phyloP scores from a whole-genome alignment of 2,329 filamentous ascomycete species.

The Ophiocordyceps australis region DNA sequence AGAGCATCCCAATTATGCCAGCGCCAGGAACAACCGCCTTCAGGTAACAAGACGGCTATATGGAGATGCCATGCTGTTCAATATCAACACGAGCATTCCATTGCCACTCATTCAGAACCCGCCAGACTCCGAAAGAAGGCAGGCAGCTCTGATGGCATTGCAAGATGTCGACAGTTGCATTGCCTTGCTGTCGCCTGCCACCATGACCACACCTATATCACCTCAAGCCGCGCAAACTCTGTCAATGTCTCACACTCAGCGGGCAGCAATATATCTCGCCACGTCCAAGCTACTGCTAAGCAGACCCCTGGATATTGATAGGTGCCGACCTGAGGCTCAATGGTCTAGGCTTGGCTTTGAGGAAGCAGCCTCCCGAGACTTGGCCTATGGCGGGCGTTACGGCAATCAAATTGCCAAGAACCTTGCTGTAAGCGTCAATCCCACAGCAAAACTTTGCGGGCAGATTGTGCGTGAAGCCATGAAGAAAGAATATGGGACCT shows the following conservation, averaged over 20 bases:
- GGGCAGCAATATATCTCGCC: conserved; percentile 44
- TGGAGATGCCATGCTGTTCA: conserved; percentile 38
- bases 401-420: conserved; percentile 48
- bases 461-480: conserved; percentile 52
- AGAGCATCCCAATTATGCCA: conserved; percentile 47
- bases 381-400: conserved; percentile 44
- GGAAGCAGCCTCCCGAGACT: conserved; percentile 41
- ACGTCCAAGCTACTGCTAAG: conserved; percentile 30
- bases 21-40: conserved; percentile 56
- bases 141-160: conserved; percentile 22
- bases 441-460: conserved; percentile 51
- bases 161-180: conserved; percentile 41
- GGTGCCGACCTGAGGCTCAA: conserved; percentile 19
- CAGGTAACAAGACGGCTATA: conserved; percentile 46
- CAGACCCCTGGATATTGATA: conserved; percentile 19
- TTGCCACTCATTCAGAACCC: conserved; percentile 22
- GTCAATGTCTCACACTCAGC: conserved; percentile 53
- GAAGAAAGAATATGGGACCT: conserved; percentile 47
- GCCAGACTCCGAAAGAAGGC: conserved; percentile 16
- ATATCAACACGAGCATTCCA: conserved; percentile 14
- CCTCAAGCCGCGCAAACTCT: conserved; percentile 46
- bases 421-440: conserved; percentile 46
- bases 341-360: conserved; percentile 41
- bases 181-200: conserved; percentile 33
- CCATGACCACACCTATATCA: conserved; percentile 34